Conservation (phyloP, 2,329 filamentous ascomycete species). For the Alternaria tenuissima region DNA sequence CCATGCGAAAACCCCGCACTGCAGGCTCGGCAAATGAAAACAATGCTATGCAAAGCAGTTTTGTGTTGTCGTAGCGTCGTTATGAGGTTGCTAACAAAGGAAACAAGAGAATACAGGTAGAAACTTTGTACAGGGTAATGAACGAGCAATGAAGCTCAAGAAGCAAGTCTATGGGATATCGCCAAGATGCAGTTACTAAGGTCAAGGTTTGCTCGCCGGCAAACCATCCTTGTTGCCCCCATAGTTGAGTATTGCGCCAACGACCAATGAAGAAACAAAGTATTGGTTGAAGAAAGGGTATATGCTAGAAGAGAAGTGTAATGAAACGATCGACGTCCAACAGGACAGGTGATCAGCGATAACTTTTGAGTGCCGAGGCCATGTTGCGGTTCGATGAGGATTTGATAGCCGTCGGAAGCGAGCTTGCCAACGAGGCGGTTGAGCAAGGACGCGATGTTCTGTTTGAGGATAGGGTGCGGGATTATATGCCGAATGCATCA, state of each 20-base stretch:
- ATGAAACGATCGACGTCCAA: conserved; percentile 18
- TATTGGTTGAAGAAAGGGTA: conserved; percentile 33
- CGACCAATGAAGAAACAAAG: conserved; percentile 21
- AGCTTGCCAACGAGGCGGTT: conserved; percentile 8
- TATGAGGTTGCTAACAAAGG: conserved; percentile 21
- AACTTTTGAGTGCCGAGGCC: conserved; percentile 27
- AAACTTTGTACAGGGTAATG: conserved; percentile 16
- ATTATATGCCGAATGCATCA: conserved; percentile 19
- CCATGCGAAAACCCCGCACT: conserved; percentile 14
- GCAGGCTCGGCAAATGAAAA: conserved; percentile 1
- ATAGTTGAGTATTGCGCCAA: conserved; percentile 20
- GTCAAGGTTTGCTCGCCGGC: conserved; percentile 29
- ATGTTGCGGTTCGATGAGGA: conserved; percentile 3
- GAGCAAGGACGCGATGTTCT: conserved; percentile 12
- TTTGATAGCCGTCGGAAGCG: conserved; percentile 13
- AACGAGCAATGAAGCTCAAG: conserved; percentile 36
- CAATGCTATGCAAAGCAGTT: conserved; percentile 21
- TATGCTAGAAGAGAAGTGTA: conserved; percentile 29
- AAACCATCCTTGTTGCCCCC: conserved; percentile 17
- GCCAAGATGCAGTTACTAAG: conserved; percentile 26
- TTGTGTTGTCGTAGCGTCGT: conserved; percentile 32
- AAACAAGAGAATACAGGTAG: conserved; percentile 13
- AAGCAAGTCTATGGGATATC: conserved; percentile 46
- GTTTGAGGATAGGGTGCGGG: conserved; percentile 18
- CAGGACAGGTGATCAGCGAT: conserved; percentile 15